Evolutionary conservation across 345 rosid genomes (phyloP), one percentile per base, ranked within the genome.

Genomic region (Eucalyptus rudis): DNA sequence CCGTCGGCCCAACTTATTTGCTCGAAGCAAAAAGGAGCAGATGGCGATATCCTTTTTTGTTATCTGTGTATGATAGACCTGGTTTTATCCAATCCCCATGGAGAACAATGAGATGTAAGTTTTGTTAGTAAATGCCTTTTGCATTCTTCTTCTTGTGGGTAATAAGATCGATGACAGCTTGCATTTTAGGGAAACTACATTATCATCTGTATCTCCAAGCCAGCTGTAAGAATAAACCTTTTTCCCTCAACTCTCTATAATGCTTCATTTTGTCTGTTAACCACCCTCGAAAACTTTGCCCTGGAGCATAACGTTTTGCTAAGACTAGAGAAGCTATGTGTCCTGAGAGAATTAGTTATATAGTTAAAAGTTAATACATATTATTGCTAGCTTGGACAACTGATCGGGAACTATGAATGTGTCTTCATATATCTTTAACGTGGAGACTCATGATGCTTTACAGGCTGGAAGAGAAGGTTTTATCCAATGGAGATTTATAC

Each of bases 401-500:
- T 7, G 29, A 49, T 15, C n/a, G 8, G 40, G 36, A 49, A 49
- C 24, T 27, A 29, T 56, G 66, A 52, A 4, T 58, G 15, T 3
- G 10, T 14, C n/a, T 5, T 16, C 15, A 7, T 86, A 58, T 22
- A 22, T 86, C 66, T 86, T 66, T 49, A 51, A 66, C 51, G 1
- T 29, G 88, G 24, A 27, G 43, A 43, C 76, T 87, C 49, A 24
- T 33, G 13, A 64, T 84, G 79, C 52, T 90, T 91, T 68, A 87
- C 91, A 97, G 97, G 94, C 52, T 87, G 88, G 90, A 85, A 49
- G 89, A 91, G 71, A 92, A 91, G 91, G 89, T 87, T 51, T 94
- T 97, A 89, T 90, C 95, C 40, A 94, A 94, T 88, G 98, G 99
- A 64, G 99, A 97, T 90, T 79, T 91, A 19, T 97, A 95, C 91